Percentiles rank a stretch among this genome's conserved stretches.
These are phyloP conservation scores for Vanilla planifolia DNA, from an alignment of 106 monocot genomes.

Conservation along the genomic window DNA sequence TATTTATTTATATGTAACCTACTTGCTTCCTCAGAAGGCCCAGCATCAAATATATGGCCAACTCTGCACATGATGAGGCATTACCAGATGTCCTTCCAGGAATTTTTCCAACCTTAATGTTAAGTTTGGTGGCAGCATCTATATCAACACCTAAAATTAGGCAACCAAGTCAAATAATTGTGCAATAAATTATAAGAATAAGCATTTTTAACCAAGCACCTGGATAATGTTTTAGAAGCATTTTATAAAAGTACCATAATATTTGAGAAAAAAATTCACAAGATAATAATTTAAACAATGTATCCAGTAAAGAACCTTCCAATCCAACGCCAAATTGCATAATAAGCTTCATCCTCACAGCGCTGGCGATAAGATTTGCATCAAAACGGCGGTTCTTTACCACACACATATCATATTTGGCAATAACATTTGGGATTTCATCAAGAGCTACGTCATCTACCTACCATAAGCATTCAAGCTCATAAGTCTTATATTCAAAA, in stretches of 20 bases:
- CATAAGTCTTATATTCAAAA: neutral
- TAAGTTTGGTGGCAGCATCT: constrained; percentile 68
- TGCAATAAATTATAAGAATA: neutral
- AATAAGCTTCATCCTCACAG: constrained; percentile 77
- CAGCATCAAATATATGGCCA: constrained; percentile 91
- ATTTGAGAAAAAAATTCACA: neutral
- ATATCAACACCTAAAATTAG: constrained; percentile 67
- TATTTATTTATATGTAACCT: constrained; percentile 10
- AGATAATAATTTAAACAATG: neutral
- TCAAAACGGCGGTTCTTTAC: constrained; percentile 45
- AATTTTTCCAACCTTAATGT: constrained; percentile 90
- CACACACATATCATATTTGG: constrained; percentile 76
- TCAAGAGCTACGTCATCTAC: constrained; percentile 66
- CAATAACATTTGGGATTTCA: constrained; percentile 63
- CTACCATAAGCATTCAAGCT: constrained; percentile 21
- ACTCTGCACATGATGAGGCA: constrained; percentile 84
- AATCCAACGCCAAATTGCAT: constrained; percentile 96
- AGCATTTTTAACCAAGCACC: neutral
- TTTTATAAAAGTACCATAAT: neutral
- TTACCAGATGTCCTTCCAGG: constrained; percentile 78
- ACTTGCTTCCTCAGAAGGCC: constrained; percentile 95
- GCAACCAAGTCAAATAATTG: neutral
- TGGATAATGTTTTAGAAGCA: neutral
- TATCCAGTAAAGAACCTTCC: constrained; percentile 46
- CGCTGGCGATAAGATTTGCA: constrained; percentile 55